Percentiles rank a stretch among this genome's conserved stretches.
Evolutionary conservation across 225 moss, liverwort and hornwort species (phyloP).

Genomic region (Polytrichum commune): DNA sequence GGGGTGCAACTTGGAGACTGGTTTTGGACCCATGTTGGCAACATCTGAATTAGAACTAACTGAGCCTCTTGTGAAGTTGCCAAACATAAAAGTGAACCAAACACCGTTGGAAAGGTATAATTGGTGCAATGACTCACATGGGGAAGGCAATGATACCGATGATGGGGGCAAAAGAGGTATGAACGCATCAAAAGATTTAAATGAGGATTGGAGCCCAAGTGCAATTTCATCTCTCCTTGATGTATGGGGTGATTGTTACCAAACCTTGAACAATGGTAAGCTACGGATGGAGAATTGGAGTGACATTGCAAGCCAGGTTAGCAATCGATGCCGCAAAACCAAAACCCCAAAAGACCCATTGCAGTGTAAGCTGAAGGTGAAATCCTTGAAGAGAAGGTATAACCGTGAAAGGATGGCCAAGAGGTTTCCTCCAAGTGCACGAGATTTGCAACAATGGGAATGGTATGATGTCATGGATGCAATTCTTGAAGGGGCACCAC

Average conservation of each 20-base stretch:
- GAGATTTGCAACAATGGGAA: slow-evolving; percentile 21
- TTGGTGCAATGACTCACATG: no score
- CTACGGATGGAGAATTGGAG: neutral
- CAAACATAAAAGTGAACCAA: neutral
- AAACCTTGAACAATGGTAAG: slow-evolving; percentile 4
- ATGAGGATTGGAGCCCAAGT: slow-evolving; percentile 9
- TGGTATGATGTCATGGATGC: slow-evolving; percentile 23
- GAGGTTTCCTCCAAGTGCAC: slow-evolving; percentile 30
- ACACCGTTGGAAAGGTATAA: no score
- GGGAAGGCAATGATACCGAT: no score
- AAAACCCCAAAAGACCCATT: slow-evolving; percentile 28
- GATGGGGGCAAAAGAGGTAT: no score
- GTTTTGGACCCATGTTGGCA: slow-evolving; percentile 11
- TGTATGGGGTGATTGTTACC: slow-evolving; percentile 2
- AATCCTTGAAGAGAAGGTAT: slow-evolving; percentile 28
- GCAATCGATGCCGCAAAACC: neutral
- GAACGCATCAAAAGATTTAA: neutral
- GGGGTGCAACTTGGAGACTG: neutral
- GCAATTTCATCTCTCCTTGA: neutral
- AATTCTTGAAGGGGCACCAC: neutral
- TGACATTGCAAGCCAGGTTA: slow-evolving; percentile 19
- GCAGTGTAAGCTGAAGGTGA: slow-evolving; percentile 36
- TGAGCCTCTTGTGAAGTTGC: neutral
- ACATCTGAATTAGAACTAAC: neutral
- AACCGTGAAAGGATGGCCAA: slow-evolving; percentile 48